A percentile compares a stretch with the other conserved stretches of the same genome.
phyloP scores from a whole-genome alignment of 306 rosid species.

The Prunus davidiana region DNA sequence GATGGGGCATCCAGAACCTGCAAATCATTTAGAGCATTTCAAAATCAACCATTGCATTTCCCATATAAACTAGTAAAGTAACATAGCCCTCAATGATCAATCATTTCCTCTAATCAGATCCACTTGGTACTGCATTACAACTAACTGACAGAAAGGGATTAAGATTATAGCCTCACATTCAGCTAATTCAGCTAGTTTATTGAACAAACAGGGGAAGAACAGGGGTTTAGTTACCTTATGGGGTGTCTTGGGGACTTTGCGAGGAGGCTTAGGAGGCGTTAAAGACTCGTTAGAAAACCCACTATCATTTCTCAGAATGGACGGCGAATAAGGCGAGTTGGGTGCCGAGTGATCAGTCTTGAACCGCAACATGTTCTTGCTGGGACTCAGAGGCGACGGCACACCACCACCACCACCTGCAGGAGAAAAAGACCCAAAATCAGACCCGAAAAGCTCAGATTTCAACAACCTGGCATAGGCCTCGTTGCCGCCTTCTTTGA shows the following conservation, averaged over 20 bases:
- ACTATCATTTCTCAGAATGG: slow-evolving; percentile 51
- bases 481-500: slow-evolving; percentile 83
- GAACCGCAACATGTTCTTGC: slow-evolving; percentile 87
- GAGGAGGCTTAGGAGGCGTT: slow-evolving; percentile 92
- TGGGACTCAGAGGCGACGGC: slow-evolving; percentile 72
- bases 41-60: slow-evolving; percentile 12
- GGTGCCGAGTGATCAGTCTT: slow-evolving; percentile 76
- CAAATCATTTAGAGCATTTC: slow-evolving; percentile 14
- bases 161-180: neutral
- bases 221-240: slow-evolving; percentile 52
- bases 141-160: neutral
- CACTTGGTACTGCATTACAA: neutral
- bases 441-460: slow-evolving; percentile 90
- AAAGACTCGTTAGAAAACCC: slow-evolving; percentile 51
- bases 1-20: slow-evolving; percentile 99
- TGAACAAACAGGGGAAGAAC: neutral
- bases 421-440: slow-evolving; percentile 76
- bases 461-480: slow-evolving; percentile 70
- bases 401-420: slow-evolving; percentile 38
- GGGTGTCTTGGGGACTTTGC: slow-evolving; percentile 96
- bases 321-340: slow-evolving; percentile 79
- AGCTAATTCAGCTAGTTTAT: neutral
- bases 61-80: neutral
- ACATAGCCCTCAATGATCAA: neutral
- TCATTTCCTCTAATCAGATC: neutral